Evolutionary conservation across 2,329 filamentous ascomycete species (phyloP), one percentile per base, ranked within the genome.

Genomic region (Dothistroma septosporum): DNA sequence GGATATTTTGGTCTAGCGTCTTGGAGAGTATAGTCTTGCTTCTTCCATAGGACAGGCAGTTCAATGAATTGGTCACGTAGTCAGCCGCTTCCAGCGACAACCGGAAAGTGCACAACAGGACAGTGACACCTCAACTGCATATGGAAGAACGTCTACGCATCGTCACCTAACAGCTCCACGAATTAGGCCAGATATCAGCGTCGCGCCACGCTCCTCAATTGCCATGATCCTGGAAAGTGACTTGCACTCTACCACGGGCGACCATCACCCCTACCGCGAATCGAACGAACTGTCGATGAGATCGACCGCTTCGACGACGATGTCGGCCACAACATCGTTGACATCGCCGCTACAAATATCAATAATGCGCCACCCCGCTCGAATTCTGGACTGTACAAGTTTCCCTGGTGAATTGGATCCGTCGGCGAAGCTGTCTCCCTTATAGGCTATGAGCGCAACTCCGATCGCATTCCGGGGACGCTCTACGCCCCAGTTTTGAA

Each of bases 361-460:
- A 53, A 46, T 8, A 55, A 57, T 49, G 46, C 58, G 21, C 64
- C 60, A 8, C 79, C 79, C 5, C 79, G 73, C 19, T 77, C 65
- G 64, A 57, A 62, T n/a, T 44, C 53, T 4, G 66, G 63, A 81
- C 53, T 77, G 76, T 66, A 71, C 75, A 37, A 83, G 78, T 66
- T 64, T 10, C 71, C 72, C 2, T 70, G 68, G 65, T 73, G 70
- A 84, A 82, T 83, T 54, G 85, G 84, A 28, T 78, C 82, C 9
- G 83, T 89, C 2, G 82, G 81, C 14, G 87, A 89, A 70, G 86
- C 85, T 24, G 79, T 89, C n/a, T 86, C 82, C 58, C 76, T 88
- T 16, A 79, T 89, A 63, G 83, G 85, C 19, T 83, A 84, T 32
- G 87, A 89, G 77, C 79, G 86, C 59, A 89, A 89, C 73, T 78